Evolutionary conservation across 306 rosid species (phyloP), one percentile per base, ranked within the genome.

Genomic region (Parietaria judaica): DNA sequence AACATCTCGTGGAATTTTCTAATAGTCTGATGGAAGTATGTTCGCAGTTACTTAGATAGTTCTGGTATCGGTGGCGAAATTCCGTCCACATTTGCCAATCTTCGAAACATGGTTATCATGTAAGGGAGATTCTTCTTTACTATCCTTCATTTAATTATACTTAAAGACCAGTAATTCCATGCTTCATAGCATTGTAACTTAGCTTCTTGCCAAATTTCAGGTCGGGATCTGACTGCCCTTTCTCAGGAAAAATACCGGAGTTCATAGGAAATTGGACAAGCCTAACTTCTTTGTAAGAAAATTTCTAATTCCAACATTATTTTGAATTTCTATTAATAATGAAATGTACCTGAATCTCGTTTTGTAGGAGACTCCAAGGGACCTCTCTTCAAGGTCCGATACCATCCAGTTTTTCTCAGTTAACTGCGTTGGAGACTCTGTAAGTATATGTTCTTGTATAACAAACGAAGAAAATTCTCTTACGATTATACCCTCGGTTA

Each of bases 381-480:
- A 74, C 57, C 56, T 63, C 73, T 17, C 64, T 74, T 53, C 70
- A 68, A 51, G 78, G 78, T n/a, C 78, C 74, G 48, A 74, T 68
- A 74, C 78, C 78, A 45, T 36, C 70, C 45, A 68, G 66, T 68
- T 68, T 68, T 63, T 63, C 78, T 58, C 64, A 50, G 6, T 14
- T 74, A 62, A 67, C 36, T 4, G 6, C 39, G 6, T 52, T 74
- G 66, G 36, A 0, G 0, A 4, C 58, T 47, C 53, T 74, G 78
- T 68, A 45, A 63, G 78, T 63, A 58, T 41, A 63, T 34, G 55
- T 14, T 23, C 31, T 56, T 8, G 36, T 7, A 16, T 14, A 51
- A 7, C 1, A 1, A 6, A 13, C 8, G 5, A 46, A 12, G 34
- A 49, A 7, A 53, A 8, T 41, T 41, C 10, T 53, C 31, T 53